Evolutionary conservation across 164 flowering plant species (phyloP).

Genomic region (Berberis vulgaris): DNA sequence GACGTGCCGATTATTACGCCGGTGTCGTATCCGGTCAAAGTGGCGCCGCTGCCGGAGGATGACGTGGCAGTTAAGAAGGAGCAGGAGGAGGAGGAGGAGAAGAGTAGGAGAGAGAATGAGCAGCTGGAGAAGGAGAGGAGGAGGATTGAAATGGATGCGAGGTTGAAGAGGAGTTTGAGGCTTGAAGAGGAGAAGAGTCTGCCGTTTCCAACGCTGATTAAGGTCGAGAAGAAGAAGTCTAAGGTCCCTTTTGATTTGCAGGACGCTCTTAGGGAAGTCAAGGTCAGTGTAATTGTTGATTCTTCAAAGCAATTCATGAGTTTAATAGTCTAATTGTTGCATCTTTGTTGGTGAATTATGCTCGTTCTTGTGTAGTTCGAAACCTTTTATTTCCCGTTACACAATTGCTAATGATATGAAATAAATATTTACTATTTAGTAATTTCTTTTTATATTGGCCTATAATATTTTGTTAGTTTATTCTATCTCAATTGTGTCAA

Average conservation of each 20-base stretch:
- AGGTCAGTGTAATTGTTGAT: constrained; percentile 41
- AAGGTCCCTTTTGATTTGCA: constrained; percentile 55
- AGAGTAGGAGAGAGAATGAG: constrained; percentile 9
- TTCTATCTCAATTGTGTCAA: too few species aligned
- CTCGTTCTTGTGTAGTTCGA: too few species aligned
- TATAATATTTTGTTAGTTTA: too few species aligned
- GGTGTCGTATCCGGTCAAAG: constrained; percentile 49
- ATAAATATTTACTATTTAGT: too few species aligned
- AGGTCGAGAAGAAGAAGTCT: constrained; percentile 44
- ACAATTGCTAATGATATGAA: too few species aligned
- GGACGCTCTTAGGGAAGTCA: constrained; percentile 73
- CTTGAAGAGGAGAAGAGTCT: constrained; percentile 31
- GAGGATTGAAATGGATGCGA: constrained; percentile 30
- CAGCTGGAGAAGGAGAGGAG: constrained; percentile 38
- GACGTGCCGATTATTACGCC: constrained; percentile 46
- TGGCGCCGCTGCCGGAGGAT: constrained; percentile 81
- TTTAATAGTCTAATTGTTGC: background rate
- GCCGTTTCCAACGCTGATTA: constrained; percentile 67
- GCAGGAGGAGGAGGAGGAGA: constrained; percentile 14
- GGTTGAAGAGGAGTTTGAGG: constrained; percentile 17
- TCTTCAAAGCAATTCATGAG: background rate
- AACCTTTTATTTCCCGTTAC: too few species aligned
- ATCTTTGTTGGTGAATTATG: background rate
- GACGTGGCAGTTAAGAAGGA: constrained; percentile 11
- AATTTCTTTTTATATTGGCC: too few species aligned